Evolutionary conservation across 116 monocot species (phyloP), one percentile per base, ranked within the genome.

Genomic region (Papilionanthe hybrid): DNA sequence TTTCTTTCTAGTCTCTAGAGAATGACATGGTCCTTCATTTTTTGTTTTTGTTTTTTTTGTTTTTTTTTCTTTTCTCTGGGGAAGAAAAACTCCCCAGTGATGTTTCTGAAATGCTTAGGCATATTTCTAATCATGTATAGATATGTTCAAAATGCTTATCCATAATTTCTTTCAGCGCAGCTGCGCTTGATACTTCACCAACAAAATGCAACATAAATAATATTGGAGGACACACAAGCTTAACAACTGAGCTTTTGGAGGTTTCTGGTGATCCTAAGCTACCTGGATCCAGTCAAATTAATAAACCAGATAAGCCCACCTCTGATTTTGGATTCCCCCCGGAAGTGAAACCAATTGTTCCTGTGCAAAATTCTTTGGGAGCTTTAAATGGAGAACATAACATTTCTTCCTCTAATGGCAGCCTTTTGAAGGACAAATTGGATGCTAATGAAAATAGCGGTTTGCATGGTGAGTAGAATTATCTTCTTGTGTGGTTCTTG

Each of bases 371-470:
- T 4, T 3, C 29, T 0, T 37, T 71, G 71, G 37, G 32, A 71
- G 71, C 9, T 71, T 13, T 32, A 71, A 32, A 71, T 32, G 37
- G 44, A 28, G 48, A 19, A 12, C 29, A 81, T n/a, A 37, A 75
- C 60, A 45, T n/a, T 66, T 29, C 18, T 65, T 9, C 74, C 28
- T 48, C 67, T 55, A 30, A 53, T 55, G 22, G 72, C 57, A 77
- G 30, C 43, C 28, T 29, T 67, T 78, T 27, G 18, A 75, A 78
- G 82, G 55, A 79, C 28, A 81, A 73, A 17, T 56, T 79, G 12
- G 13, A 23, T 25, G 19, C 60, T 32, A 37, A 82, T 78, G 72
- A 79, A 63, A 74, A 9, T 5, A 19, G 30, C 19, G 49, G 25
- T 42, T 25, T 74, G 73, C 19, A 45, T 17, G 83, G 83, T 83